phyloP scores from a whole-genome alignment of 768 basidiomycete species.

The Tylopilus sp. region DNA sequence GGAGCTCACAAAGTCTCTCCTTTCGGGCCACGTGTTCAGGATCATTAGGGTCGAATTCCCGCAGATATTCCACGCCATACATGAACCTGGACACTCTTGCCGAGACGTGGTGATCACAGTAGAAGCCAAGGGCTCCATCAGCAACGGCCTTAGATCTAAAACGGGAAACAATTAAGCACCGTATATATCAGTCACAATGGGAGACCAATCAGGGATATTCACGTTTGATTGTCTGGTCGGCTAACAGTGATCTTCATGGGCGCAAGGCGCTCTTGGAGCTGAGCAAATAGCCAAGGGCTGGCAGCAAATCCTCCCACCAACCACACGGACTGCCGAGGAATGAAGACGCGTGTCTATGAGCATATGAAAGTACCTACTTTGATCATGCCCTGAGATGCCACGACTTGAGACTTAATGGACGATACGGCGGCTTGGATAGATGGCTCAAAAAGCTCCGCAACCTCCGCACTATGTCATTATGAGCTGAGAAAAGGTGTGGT shows the following conservation, averaged over 20 bases:
- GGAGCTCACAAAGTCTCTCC: conserved; percentile 67
- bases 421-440: conserved; percentile 69
- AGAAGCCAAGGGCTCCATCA: conserved; percentile 81
- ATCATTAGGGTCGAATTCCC: conserved; percentile 62
- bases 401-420: conserved; percentile 69
- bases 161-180: conserved; percentile 1
- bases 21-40: conserved; percentile 62
- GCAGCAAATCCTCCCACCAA: conserved; percentile 83
- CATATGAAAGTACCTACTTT: conserved; percentile 38
- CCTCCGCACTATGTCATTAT: conserved; percentile 35
- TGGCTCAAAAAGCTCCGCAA: conserved; percentile 74
- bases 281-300: conserved; percentile 74
- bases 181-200: not conserved
- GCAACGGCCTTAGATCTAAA: conserved; percentile 82
- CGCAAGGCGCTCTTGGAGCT: conserved; percentile 66
- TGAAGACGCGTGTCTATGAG: conserved; percentile 3
- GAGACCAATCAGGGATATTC: conserved; percentile 22
- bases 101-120: conserved; percentile 81
- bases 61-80: conserved; percentile 79
- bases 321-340: conserved; percentile 63
- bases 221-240: conserved; percentile 80
- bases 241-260: conserved; percentile 59
- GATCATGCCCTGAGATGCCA: conserved; percentile 63
- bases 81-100: conserved; percentile 77
- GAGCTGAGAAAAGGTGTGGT: conserved; percentile 1